phyloP scores from a whole-genome alignment of 192 early-diverging fungal genomes.

The Coemansia sp. region DNA sequence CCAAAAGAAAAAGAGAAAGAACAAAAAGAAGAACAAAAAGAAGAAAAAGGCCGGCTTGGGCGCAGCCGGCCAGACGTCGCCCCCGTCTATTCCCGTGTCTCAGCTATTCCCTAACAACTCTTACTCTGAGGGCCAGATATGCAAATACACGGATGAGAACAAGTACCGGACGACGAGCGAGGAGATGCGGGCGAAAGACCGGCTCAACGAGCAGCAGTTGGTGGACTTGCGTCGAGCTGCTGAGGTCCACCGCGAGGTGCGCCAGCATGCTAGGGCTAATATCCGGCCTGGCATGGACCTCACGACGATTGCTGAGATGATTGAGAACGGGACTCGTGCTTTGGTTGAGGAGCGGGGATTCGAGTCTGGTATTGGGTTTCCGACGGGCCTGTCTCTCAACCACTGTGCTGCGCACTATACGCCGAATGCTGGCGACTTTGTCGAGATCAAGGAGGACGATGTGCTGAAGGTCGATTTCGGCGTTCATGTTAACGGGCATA shows the following conservation, averaged over 20 bases:
- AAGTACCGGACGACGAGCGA: conserved; percentile 84
- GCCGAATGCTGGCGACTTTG: conserved; percentile 94
- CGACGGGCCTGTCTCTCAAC: conserved; percentile 91
- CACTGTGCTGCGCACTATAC: conserved; percentile 97
- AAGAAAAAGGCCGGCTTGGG: conserved; percentile 54
- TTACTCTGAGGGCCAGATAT: conserved; percentile 81
- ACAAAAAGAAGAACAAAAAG: conserved; percentile 70
- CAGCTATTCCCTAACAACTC: conserved; percentile 73
- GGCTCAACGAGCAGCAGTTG: conserved; percentile 67
- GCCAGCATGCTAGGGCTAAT: conserved; percentile 69
- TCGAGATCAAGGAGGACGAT: conserved; percentile 82
- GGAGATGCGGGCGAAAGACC: conserved; percentile 86
- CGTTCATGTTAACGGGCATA: conserved; percentile 86
- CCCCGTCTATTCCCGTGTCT: conserved; percentile 73
- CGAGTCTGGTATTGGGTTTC: conserved; percentile 88
- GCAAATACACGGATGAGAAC: conserved; percentile 89
- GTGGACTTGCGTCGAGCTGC: conserved; percentile 84
- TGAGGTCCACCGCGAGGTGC: conserved; percentile 93
- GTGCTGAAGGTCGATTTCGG: conserved; percentile 98
- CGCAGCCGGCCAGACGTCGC: conserved; percentile 59
- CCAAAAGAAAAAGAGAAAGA: conserved; percentile 49
- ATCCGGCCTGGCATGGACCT: conserved; percentile 95
- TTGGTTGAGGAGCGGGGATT: conserved; percentile 85
- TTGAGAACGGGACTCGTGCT: conserved; percentile 91
- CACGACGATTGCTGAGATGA: conserved; percentile 88